Percentiles rank a stretch among this genome's conserved stretches.
phyloP scores from a whole-genome alignment of 169 alveolate species.

The Cryptosporidium sp. region DNA sequence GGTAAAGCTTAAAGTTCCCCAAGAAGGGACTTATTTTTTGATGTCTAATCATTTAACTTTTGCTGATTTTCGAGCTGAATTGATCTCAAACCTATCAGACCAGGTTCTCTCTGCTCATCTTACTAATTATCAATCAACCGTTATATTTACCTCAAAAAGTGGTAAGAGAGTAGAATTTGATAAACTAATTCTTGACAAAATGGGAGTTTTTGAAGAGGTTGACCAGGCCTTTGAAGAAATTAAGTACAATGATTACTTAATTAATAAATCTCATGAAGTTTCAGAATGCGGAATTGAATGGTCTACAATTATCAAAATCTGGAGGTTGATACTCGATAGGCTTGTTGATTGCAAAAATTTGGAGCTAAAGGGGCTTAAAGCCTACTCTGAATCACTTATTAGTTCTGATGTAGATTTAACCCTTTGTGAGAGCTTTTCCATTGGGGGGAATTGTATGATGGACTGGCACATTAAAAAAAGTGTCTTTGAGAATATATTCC shows the following conservation, averaged over 20 bases:
- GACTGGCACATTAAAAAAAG: constrained; percentile 39
- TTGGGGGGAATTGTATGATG: background rate
- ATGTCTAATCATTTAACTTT: constrained; percentile 47
- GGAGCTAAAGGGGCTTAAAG: constrained; percentile 47
- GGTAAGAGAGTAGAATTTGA: constrained; percentile 3
- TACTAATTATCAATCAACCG: background rate
- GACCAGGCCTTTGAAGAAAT: constrained; percentile 3
- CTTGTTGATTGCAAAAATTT: constrained; percentile 47
- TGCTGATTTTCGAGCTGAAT: constrained; percentile 47
- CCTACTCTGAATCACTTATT: constrained; percentile 2
- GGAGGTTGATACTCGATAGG: constrained; percentile 42
- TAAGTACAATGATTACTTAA: constrained; percentile 21
- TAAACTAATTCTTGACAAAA: constrained; percentile 5
- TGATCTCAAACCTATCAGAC: background rate
- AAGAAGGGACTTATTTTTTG: constrained; percentile 46
- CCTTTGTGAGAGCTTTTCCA: background rate
- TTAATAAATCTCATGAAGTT: constrained; percentile 21
- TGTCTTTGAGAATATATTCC: constrained; percentile 25
- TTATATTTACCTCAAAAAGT: constrained; percentile 8
- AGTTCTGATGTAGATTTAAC: background rate
- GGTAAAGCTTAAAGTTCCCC: constrained; percentile 30
- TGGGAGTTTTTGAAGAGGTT: constrained; percentile 46
- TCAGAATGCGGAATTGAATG: constrained; percentile 11
- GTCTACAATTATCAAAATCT: constrained; percentile 17
- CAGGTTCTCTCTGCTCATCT: background rate